phyloP scores from a whole-genome alignment of 2,329 filamentous ascomycete species.

The Cercospora brassicicola region DNA sequence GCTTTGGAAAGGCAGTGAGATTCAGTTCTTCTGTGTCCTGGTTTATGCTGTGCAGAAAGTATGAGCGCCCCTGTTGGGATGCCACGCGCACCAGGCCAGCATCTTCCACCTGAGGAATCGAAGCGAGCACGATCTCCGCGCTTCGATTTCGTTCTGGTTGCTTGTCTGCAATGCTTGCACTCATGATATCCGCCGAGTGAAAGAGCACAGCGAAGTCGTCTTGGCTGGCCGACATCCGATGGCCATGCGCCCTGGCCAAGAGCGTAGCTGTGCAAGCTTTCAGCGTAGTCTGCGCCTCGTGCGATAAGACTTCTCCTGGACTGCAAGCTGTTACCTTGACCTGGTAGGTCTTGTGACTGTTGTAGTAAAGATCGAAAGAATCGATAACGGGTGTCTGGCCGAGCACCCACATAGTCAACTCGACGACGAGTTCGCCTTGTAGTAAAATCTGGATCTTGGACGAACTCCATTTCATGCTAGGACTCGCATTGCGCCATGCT shows the following conservation, averaged over 20 bases:
- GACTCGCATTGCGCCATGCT: background rate
- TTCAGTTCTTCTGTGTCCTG: conserved; percentile 9
- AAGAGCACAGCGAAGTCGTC: conserved; percentile 25
- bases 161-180: background rate
- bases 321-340: conserved; percentile 7
- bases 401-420: conserved; percentile 30
- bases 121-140: background rate
- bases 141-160: background rate
- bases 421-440: background rate
- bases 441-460: conserved; percentile 1
- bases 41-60: conserved; percentile 20
- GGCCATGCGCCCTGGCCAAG: conserved; percentile 11
- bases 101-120: background rate
- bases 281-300: background rate
- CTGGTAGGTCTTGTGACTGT: conserved; percentile 23
- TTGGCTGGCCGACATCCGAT: conserved; percentile 9
- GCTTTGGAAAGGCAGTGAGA: conserved; percentile 49
- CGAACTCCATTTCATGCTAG: background rate
- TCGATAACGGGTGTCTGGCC: background rate
- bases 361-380: conserved; percentile 32
- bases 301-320: background rate
- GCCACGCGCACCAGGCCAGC: conserved; percentile 25
- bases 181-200: background rate
- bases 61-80: conserved; percentile 21
- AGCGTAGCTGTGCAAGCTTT: background rate